Evolutionary conservation across 2,329 filamentous ascomycete genomes (phyloP), one percentile per base, ranked within the genome.

Genomic region (Trichoderma koningiopsis): DNA sequence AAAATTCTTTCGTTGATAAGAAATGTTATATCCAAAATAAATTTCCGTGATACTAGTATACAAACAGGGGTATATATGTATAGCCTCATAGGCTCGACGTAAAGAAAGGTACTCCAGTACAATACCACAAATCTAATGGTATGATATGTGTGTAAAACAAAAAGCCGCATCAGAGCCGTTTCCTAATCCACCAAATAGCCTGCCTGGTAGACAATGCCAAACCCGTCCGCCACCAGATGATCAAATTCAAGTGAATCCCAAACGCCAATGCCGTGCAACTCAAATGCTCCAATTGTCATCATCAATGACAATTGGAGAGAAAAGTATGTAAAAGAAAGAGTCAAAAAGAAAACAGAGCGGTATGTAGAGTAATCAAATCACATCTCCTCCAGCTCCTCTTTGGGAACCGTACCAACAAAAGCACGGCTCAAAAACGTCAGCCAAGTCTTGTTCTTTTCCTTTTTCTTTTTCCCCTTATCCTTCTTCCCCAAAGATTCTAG

Each of bases 351-450:
- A 27, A 4, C 13, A 27, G 22, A 59, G 35, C 22, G 5, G 14
- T 14, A 22, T 19, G 24, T 14, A 43, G 19, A 58, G 57, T 14
- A 6, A 10, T 6, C 33, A 7, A 40, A 33, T 74, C 74, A 82
- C 73, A 83, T 73, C 72, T 84, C 80, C 75, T 86, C 81, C 43
- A 96, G 83, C 52, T 95, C 88, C 61, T 91, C 84, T 66, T 87
- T 82, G 62, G 88, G 85, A 74, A 92, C 81, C 4, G 90, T 94
- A 49, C 89, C 87, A 27, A 97, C 92, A 81, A 96, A 97, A 0
- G 94, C 94, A 68, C 93, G 88, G 70, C 83, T 80, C 33, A 96
- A 81, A 77, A 97, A 97, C 61, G 90, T 88, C 70, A 89, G 84
- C 94, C 94, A 97, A 6, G 88, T 83, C 77, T 90, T 89, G 77